Base-by-base conservation (phyloP, 352 stramenopile species). In the Nannochloropsis limnetica region DNA sequence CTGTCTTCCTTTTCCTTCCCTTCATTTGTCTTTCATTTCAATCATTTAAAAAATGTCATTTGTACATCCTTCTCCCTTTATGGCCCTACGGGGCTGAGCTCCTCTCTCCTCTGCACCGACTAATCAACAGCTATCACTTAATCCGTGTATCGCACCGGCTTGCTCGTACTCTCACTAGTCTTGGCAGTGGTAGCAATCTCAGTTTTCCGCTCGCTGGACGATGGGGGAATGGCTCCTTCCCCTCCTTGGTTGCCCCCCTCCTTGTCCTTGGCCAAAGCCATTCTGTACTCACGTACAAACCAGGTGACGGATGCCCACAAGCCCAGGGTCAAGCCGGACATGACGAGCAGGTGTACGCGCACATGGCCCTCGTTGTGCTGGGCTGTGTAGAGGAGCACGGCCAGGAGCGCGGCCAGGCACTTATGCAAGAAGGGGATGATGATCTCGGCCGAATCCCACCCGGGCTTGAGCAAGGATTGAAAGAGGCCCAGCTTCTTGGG, bases 331-430 rank as follows among this genome's bases (percentile, higher is more conserved):
- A 74, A 29, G 11, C n/a, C 61, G n/a, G 61, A 74, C 61, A 74
- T 74, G 25, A 74, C 61, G 25, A 74, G 61, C n/a, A 74, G 61
- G 61, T 74, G 61, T 15, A 74, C 5, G 25, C 61, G 61, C n/a
- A 74, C 61, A 15, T 74, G 61, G 25, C 61, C 61, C 8, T 74
- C 61, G 25, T 74, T 74, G 25, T 74, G 61, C 11, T 74, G 61
- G n/a, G 61, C 61, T 74, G 61, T 74, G 11, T 74, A 74, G n/a
- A 74, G 61, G n/a, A 74, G 61, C 11, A 74, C 61, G 25, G 61
- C 61, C 61, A 74, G 61, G 25, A 74, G 61, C 61, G 61, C 61
- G 61, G 9, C 61, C 61, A 74, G 25, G 25, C 61, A 74, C 25
- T 29, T 25, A 22, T 74, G 61, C 61, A 74, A 74, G 61, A 74